phyloP scores from a whole-genome alignment of 2,329 filamentous ascomycete genomes.

The Cryphonectria naterciae region DNA sequence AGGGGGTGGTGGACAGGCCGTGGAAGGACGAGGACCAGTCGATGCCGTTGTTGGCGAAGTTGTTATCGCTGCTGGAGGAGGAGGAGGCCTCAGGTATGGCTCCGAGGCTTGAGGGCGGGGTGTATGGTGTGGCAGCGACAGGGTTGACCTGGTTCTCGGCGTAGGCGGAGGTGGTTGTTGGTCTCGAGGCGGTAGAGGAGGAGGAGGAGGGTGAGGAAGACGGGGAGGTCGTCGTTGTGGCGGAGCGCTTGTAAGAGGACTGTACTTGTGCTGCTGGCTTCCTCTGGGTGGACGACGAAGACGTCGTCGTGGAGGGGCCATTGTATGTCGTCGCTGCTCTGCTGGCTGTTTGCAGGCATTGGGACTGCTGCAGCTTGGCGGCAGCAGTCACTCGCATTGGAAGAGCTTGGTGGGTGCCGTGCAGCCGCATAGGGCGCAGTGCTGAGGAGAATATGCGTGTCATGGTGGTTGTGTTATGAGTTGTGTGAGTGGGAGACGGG shows the following conservation, averaged over 20 bases:
- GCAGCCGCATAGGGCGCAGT: conserved; percentile 23
- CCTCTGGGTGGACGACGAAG: conserved; percentile 17
- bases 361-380: conserved; percentile 6
- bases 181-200: conserved; percentile 11
- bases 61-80: conserved; percentile 28
- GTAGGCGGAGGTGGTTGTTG: conserved; percentile 24
- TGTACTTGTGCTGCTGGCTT: conserved; percentile 5
- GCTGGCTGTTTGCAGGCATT: conserved; percentile 1
- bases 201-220: conserved; percentile 6
- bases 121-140: conserved; percentile 20
- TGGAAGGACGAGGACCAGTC: conserved; percentile 88
- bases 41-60: conserved; percentile 39
- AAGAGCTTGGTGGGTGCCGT: conserved; percentile 7
- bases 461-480: conserved; percentile 17
- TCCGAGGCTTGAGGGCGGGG: conserved; percentile 9
- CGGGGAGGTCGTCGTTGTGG: conserved; percentile 15
- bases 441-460: conserved; percentile 24
- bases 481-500: neutral
- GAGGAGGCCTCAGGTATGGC: conserved; percentile 24
- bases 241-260: conserved; percentile 22
- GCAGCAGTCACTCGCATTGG: neutral
- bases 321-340: conserved; percentile 21
- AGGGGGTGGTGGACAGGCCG: conserved; percentile 72
- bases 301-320: conserved; percentile 10
- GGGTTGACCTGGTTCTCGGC: conserved; percentile 26